Base-by-base conservation (phyloP, 1,284 basidiomycete genomes). In the Fomitopsis betulina region DNA sequence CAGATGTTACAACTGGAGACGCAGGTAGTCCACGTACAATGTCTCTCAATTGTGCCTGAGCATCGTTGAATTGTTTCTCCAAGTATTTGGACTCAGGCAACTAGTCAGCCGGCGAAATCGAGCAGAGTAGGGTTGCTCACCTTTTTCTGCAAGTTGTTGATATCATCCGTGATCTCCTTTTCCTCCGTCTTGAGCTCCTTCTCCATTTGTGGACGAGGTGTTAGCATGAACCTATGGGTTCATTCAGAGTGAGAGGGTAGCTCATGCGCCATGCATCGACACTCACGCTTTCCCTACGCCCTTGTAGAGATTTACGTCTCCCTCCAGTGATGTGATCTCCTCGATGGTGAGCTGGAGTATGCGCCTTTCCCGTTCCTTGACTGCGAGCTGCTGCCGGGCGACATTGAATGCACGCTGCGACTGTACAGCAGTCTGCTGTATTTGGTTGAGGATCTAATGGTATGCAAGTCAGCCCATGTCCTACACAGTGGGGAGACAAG, bases 271-370 rank as follows among this genome's bases (percentile, higher is more conserved):
- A 9, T n/a, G 45, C 43, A 45, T 50, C 38, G 56, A 43, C 21
- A 75, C 85, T 63, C 63, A 94, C 94, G 94, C 94, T 75, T 96
- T 96, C 43, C 94, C 94, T 53, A 96, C 91, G 50, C 93, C 93
- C 67, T 90, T 92, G 76, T 94, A 96, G 66, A 95, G 75, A 66
- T 87, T 91, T 6, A 90, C 86, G 61, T 88, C 81, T 23, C 82
- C 79, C 61, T 84, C 77, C 52, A 92, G 79, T 23, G 77, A 75
- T 43, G 77, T 77, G 60, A 92, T 85, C 71, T 93, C 91, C 64
- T 86, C 83, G 58, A 89, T 88, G 0, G 93, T 95, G 19, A 96
- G 79, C 71, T 94, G 89, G n/a, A 95, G 75, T 54, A 95, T 93
- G 61, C 89, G 85, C 39, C 88, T 82, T 72, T 95, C 94, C 55